Conservation (phyloP, 2,329 filamentous ascomycete species). For the Fusarium goolgardi region DNA sequence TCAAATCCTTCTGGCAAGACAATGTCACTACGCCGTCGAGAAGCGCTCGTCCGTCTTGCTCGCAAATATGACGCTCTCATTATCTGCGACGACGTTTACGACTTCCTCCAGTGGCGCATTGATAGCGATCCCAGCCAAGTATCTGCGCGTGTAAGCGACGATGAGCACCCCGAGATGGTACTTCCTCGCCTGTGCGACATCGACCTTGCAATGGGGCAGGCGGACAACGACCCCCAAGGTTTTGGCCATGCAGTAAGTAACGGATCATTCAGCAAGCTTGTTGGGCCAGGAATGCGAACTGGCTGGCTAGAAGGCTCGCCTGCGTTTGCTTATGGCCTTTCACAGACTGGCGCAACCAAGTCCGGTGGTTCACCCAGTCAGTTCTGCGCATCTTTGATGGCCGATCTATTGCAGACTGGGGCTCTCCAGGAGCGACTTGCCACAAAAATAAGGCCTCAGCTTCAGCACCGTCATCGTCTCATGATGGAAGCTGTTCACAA, state of each 20-base stretch:
- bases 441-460: constrained; percentile 56
- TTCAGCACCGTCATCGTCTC: constrained; percentile 58
- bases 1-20: constrained; percentile 89
- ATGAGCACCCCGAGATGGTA: constrained; percentile 59
- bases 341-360: constrained; percentile 64
- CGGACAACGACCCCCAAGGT: constrained; percentile 54
- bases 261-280: constrained; percentile 89
- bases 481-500: constrained; percentile 70
- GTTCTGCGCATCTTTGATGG: constrained; percentile 64
- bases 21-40: constrained; percentile 76
- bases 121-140: constrained; percentile 23
- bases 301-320: constrained; percentile 87
- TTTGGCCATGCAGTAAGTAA: constrained; percentile 90
- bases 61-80: constrained; percentile 84
- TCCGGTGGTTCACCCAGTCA: constrained; percentile 70
- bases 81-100: constrained; percentile 92
- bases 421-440: constrained; percentile 59
- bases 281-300: constrained; percentile 81
- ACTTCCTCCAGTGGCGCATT: constrained; percentile 83
- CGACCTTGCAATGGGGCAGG: constrained; percentile 73
- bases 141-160: constrained; percentile 43
- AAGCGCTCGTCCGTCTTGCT: constrained; percentile 78
- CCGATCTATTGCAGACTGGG: constrained; percentile 60
- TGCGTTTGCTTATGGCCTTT: constrained; percentile 62
- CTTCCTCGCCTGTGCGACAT: constrained; percentile 84